Evolutionary conservation across 2,329 filamentous ascomycete species (phyloP).

Genomic region (Aspergillus viridinutans): DNA sequence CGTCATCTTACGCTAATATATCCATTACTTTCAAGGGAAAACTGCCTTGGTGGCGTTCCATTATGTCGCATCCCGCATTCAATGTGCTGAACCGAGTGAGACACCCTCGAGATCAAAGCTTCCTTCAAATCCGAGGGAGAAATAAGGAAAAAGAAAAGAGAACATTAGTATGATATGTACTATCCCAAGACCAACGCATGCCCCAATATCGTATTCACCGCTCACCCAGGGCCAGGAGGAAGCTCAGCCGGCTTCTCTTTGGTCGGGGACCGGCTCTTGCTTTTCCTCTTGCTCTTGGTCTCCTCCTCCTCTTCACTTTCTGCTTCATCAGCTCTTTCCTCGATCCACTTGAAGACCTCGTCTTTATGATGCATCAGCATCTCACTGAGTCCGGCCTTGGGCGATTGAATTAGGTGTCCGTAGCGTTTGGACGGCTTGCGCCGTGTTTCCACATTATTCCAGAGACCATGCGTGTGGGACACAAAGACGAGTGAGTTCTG

Average conservation of each 20-base stretch:
- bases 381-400: conserved; percentile 46
- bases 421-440: conserved; percentile 56
- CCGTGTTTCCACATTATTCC: conserved; percentile 59
- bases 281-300: conserved; percentile 9
- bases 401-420: conserved; percentile 49
- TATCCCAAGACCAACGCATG: not conserved
- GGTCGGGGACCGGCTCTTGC: conserved; percentile 12
- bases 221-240: conserved; percentile 2
- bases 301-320: conserved; percentile 25
- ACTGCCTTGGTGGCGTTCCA: not conserved
- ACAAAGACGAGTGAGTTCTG: conserved; percentile 75
- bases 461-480: conserved; percentile 69
- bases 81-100: not conserved
- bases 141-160: not conserved
- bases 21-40: not conserved
- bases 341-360: conserved; percentile 47
- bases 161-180: not conserved
- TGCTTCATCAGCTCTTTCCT: conserved; percentile 29
- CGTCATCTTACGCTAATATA: conserved; percentile 2
- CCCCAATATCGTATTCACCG: not conserved
- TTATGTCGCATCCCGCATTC: conserved; percentile 5
- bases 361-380: conserved; percentile 54
- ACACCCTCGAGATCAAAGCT: not conserved
- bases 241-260: conserved; percentile 8
- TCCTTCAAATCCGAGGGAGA: not conserved